Percentiles rank a stretch among this genome's conserved stretches.
These are phyloP conservation scores for Marasmius fiardii DNA, from an alignment of 1,284 basidiomycete species.

Conservation along the genomic window DNA sequence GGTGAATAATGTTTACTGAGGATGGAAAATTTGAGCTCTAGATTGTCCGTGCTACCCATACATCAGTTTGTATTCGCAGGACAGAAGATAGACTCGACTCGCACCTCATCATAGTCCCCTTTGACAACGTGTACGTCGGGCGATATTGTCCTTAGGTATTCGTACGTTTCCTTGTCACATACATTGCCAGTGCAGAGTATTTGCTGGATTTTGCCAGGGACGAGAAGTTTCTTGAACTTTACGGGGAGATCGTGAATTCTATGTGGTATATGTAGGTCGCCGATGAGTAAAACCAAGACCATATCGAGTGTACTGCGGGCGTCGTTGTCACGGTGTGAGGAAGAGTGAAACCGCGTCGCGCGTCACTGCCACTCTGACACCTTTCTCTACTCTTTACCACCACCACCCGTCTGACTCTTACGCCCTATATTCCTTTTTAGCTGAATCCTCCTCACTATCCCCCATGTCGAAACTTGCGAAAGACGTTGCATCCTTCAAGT, in stretches of 20 bases:
- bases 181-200: constrained; percentile 98
- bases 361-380: background rate
- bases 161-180: constrained; percentile 95
- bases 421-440: background rate
- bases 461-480: constrained; percentile 63
- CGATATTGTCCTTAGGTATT: constrained; percentile 96
- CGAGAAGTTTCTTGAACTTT: constrained; percentile 97
- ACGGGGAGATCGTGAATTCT: constrained; percentile 85
- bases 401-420: background rate
- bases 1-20: constrained; percentile 80
- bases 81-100: constrained; percentile 14
- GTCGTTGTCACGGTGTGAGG: background rate
- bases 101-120: constrained; percentile 95
- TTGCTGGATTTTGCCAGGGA: constrained; percentile 97
- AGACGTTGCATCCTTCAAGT: constrained; percentile 68
- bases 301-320: constrained; percentile 22
- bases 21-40: constrained; percentile 75
- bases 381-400: background rate
- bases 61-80: background rate
- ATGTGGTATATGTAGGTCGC: constrained; percentile 93
- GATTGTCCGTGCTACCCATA: background rate
- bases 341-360: background rate
- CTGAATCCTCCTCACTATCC: background rate
- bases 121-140: constrained; percentile 90
- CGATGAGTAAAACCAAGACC: constrained; percentile 92